Percentiles rank a stretch among this genome's conserved stretches.
phyloP scores from a whole-genome alignment of 257 asterid genomes.

The Lavandula angustifolia region DNA sequence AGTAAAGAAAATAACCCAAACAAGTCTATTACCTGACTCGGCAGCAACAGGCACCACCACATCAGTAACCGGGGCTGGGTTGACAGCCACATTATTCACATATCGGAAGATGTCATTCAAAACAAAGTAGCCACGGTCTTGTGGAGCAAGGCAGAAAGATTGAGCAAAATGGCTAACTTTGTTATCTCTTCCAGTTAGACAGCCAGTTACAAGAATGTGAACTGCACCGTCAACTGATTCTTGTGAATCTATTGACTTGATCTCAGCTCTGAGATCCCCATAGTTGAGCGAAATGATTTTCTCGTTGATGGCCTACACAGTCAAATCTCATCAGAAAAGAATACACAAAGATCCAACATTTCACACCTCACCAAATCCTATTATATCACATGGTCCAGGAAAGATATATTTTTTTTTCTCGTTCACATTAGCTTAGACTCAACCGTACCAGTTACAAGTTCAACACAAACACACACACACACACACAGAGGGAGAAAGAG shows the following conservation, averaged over 20 bases:
- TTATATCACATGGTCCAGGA: neutral
- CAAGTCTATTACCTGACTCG: slow-evolving; percentile 55
- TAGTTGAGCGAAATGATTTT: slow-evolving; percentile 81
- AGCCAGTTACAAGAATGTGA: slow-evolving; percentile 87
- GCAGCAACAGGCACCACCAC: slow-evolving; percentile 49
- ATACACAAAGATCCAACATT: slow-evolving; percentile 12
- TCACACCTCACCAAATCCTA: slow-evolving; percentile 4
- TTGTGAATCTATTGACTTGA: slow-evolving; percentile 81
- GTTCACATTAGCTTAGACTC: neutral
- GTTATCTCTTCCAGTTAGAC: slow-evolving; percentile 59
- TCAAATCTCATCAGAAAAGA: slow-evolving; percentile 21
- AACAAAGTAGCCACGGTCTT: slow-evolving; percentile 87
- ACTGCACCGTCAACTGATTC: slow-evolving; percentile 82
- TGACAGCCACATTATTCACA: slow-evolving; percentile 40
- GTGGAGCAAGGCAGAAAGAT: slow-evolving; percentile 93
- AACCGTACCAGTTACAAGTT: neutral
- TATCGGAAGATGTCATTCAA: slow-evolving; percentile 84
- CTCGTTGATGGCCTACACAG: slow-evolving; percentile 70
- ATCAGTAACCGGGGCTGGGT: slow-evolving; percentile 40
- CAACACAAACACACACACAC: too few species aligned
- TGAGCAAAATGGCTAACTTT: slow-evolving; percentile 66
- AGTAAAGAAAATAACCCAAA: slow-evolving; percentile 17
- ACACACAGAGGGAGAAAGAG: slow-evolving; percentile 20
- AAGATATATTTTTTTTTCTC: neutral
- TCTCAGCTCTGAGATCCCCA: slow-evolving; percentile 62